Evolutionary conservation across 495 filamentous ascomycete species (phyloP), one percentile per base, ranked within the genome.

Genomic region (Penicillium desertorum): DNA sequence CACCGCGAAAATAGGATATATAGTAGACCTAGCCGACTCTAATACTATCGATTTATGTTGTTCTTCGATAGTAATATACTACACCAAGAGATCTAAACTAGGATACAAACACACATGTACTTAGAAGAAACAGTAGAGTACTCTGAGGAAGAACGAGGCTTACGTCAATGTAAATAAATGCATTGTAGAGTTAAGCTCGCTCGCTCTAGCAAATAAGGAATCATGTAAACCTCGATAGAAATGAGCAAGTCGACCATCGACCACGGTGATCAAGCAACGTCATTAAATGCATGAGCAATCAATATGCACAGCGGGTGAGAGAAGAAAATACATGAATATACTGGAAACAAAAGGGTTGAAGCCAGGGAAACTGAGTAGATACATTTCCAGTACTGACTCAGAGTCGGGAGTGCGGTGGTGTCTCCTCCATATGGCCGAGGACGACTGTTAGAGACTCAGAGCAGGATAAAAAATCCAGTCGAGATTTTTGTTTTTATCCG

Each of bases 121-220:
- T 16, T 36, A 14, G 45, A 27, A 10, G 9, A 22, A 9, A 25
- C 23, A 25, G 5, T 25, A 25, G 23, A 45, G 22, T 48, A 20
- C 8, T 17, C 0, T 3, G 27, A 4, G 11, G 9, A 32, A 32
- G 14, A 8, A 39, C 16, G 7, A 17, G 10, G n/a, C n/a, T 10
- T 30, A 51, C 39, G 23, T 53, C 54, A 43, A 45, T 48, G 49
- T 47, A 34, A 51, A 22, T n/a, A 22, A 39, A 60, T 62, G 53
- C 45, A 65, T 60, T 60, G 58, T 43, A 47, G 53, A 42, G 22
- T 48, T 48, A 45, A 55, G 43, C 34, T 39, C 56, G 60, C 62
- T 34, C 51, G 34, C 51, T 62, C 32, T 58, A 57, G 54, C 34
- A 60, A 60, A n/a, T 42, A 16, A 11, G 22, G 19, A 54, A 57